A percentile compares a stretch with the other conserved stretches of the same genome.
Evolutionary conservation across 176 grass and related monocot species (phyloP).

Genomic region (Aechmea fasciata): DNA sequence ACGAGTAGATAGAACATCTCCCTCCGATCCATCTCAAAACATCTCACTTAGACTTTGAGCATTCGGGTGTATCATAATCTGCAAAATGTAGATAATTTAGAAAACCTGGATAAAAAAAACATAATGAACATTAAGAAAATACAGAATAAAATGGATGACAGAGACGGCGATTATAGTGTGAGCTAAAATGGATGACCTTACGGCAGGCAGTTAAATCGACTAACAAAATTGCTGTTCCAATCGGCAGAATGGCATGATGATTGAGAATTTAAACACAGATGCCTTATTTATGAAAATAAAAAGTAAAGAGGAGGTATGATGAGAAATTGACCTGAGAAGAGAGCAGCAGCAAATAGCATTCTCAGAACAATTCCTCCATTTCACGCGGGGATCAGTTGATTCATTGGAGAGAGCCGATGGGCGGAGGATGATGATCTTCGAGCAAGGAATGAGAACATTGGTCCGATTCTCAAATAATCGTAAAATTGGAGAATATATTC

Average conservation of each 20-base stretch:
- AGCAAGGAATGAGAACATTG: not conserved
- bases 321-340: not conserved
- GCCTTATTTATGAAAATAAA: not conserved
- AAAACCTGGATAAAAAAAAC: too few species aligned
- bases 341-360: not conserved
- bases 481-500: slow-evolving; percentile 82
- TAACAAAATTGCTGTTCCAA: slow-evolving; percentile 1
- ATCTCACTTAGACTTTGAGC: too few species aligned
- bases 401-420: not conserved
- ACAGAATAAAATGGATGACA: too few species aligned
- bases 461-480: slow-evolving; percentile 34
- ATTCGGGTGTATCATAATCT: too few species aligned
- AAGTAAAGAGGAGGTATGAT: not conserved
- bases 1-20: too few species aligned
- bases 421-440: not conserved
- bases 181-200: not conserved
- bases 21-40: too few species aligned
- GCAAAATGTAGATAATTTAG: too few species aligned
- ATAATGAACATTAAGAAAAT: too few species aligned
- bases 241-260: slow-evolving; percentile 1
- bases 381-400: too few species aligned
- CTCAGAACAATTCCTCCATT: too few species aligned
- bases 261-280: too few species aligned
- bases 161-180: not conserved
- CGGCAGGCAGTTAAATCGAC: not conserved